Percentiles rank a stretch among this genome's conserved stretches.
Evolutionary conservation across 768 basidiomycete genomes (phyloP).

Genomic region (Boletus rubropictus): DNA sequence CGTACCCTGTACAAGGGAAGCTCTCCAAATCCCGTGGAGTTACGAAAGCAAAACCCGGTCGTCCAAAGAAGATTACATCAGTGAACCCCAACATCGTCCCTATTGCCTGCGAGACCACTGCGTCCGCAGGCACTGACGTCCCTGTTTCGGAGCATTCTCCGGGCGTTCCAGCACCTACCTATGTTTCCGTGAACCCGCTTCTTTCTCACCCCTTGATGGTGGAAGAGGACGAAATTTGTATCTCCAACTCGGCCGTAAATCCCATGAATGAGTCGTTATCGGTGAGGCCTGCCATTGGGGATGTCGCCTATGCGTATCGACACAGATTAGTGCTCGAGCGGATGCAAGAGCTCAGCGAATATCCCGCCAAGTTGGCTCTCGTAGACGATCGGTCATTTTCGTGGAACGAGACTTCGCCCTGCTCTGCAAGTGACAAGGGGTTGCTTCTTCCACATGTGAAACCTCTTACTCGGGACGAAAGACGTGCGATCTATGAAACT

Average conservation of each 20-base stretch:
- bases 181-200: constrained; percentile 28
- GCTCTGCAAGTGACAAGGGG: constrained; percentile 14
- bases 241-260: constrained; percentile 18
- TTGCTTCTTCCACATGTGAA: constrained; percentile 18
- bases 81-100: constrained; percentile 5
- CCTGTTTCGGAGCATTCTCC: constrained; percentile 10
- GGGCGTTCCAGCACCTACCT: constrained; percentile 2
- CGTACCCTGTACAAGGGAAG: constrained; percentile 17
- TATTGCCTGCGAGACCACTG: constrained; percentile 7
- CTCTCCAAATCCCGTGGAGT: constrained; percentile 23
- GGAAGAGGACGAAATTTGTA: constrained; percentile 3
- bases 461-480: constrained; percentile 40
- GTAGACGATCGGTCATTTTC: constrained; percentile 8
- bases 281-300: constrained; percentile 24
- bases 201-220: constrained; percentile 2
- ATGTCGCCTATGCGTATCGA: constrained; percentile 26
- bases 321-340: constrained; percentile 24
- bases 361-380: constrained; percentile 7
- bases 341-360: constrained; percentile 21
- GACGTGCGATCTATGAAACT: constrained; percentile 45
- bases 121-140: constrained; percentile 3
- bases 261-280: constrained; percentile 26
- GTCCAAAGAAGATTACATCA: constrained; percentile 22
- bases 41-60: constrained; percentile 29
- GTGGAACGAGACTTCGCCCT: constrained; percentile 18